phyloP scores from a whole-genome alignment of 257 asterid species.

The Oldenlandia corymbosa region DNA sequence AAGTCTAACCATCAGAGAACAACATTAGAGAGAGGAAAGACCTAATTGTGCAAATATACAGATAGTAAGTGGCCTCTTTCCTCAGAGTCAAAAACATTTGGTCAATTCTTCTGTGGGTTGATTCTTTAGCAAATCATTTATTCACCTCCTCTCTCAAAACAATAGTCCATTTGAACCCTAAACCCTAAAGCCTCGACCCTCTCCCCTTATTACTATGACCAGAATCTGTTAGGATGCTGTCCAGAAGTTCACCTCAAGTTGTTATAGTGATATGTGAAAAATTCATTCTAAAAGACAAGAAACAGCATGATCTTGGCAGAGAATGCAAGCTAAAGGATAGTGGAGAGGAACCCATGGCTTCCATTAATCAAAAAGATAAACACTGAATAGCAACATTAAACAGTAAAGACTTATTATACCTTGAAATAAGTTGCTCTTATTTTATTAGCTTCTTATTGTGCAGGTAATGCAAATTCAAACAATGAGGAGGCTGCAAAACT shows the following conservation, averaged over 20 bases:
- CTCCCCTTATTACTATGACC: no score
- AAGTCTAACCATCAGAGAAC: conserved; percentile 2
- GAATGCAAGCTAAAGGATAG: neutral
- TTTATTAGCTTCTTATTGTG: neutral
- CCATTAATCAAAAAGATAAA: neutral
- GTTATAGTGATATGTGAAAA: neutral
- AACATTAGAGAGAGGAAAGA: neutral
- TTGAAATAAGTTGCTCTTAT: neutral
- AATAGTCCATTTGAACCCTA: no score
- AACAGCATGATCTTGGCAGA: neutral
- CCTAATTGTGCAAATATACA: neutral
- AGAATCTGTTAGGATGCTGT: neutral
- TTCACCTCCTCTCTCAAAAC: neutral
- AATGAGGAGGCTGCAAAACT: neutral
- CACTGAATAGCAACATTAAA: neutral
- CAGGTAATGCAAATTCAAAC: neutral
- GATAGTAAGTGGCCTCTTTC: neutral
- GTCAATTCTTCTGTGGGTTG: neutral
- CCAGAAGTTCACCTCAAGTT: no score
- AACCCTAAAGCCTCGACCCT: no score
- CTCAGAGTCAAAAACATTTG: neutral
- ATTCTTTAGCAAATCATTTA: neutral
- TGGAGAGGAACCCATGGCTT: neutral
- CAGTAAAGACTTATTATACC: neutral
- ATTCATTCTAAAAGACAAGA: neutral